These are phyloP conservation scores for Inosperma sp. DNA, from an alignment of 768 basidiomycete genomes.

Conservation along the genomic window DNA sequence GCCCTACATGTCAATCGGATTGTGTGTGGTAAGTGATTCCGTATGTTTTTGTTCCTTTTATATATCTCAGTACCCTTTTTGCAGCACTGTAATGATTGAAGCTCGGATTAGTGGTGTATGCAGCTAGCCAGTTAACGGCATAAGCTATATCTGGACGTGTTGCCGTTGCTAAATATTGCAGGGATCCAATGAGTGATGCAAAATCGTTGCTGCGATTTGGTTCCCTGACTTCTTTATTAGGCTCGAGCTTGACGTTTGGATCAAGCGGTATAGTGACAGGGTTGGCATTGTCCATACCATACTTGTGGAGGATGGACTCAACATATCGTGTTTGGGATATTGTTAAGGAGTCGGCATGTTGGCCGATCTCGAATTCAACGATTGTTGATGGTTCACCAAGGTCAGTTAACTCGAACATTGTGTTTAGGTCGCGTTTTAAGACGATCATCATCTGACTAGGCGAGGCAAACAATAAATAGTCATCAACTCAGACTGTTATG, in stretches of 20 bases:
- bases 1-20: conserved; percentile 3
- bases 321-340: conserved; percentile 30
- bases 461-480: conserved; percentile 27
- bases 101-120: conserved; percentile 31
- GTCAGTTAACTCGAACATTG: conserved; percentile 27
- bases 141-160: conserved; percentile 39
- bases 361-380: conserved; percentile 30
- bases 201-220: neutral
- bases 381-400: conserved; percentile 27
- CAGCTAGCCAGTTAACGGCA: conserved; percentile 29
- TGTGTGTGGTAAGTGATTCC: conserved; percentile 15
- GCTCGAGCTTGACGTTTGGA: neutral
- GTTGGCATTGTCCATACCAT: conserved; percentile 21
- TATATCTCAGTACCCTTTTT: conserved; percentile 39
- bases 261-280: conserved; percentile 24
- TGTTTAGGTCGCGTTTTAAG: conserved; percentile 21
- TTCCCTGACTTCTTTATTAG: neutral
- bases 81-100: conserved; percentile 34
- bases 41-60: conserved; percentile 24
- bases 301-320: conserved; percentile 21
- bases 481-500: conserved; percentile 31
- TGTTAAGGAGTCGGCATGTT: conserved; percentile 20
- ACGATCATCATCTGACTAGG: conserved; percentile 12
- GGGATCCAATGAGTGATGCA: conserved; percentile 26
- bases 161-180: conserved; percentile 30